Evolutionary conservation across 495 filamentous ascomycete species (phyloP), one percentile per base, ranked within the genome.

Genomic region (Clavariopsis aquatica): DNA sequence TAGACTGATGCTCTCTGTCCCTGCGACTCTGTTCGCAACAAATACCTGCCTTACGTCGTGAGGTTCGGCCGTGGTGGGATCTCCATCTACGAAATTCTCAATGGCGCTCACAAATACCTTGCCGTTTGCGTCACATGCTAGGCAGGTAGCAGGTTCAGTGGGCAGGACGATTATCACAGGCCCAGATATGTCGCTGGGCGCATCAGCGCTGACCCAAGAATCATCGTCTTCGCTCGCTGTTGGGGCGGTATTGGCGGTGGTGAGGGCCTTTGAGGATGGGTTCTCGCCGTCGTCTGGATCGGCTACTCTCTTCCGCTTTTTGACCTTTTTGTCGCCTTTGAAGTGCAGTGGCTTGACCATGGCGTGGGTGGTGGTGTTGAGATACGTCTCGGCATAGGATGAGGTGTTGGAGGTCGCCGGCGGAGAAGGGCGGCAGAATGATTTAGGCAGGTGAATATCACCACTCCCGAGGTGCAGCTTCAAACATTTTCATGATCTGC

Each of bases 1-100:
- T 73, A 98, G 90, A 60, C 88, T 89, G 69, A 87, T 86, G 24
- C 76, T 79, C 62, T 95, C 91, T 10, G 87, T 91, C 3, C 94
- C 94, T 4, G 90, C 87, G 19, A 96, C 87, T 62, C 81, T 80
- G 65, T 89, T 96, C 56, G 90, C 93, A 57, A 97, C 83, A 92
- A 92, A 98, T 20, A 98, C 94, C 77, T 97, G 92, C 64, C 93
- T 80, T 22, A 98, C 90, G 75, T 96, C 91, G 70, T 96, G 92
- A 49, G 94, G 94, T 76, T 97, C 94, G 31, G 93, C 91, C 3
- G 85, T 95, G 17, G 78, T 62, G 4, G 89, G 84, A 76, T 93
- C 87, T 22, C 81, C 85, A 57, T 94, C 91, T 46, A 93, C 77
- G 23, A 96, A 85, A 71, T 96, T 95, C 78, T 93, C 90, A 38